phyloP scores from a whole-genome alignment of 306 rosid genomes.

The Vigna mungo region DNA sequence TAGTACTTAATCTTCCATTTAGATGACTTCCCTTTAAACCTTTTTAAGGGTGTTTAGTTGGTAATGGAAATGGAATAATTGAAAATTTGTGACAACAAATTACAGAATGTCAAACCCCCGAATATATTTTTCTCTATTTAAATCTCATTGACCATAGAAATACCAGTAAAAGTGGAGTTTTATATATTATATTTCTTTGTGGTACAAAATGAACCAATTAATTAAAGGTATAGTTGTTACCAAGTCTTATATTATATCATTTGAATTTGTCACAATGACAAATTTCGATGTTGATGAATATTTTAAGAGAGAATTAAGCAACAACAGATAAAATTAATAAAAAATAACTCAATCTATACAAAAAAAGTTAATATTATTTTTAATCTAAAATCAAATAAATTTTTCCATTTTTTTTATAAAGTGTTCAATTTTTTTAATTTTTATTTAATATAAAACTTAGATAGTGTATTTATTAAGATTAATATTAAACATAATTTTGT shows the following conservation, averaged over 20 bases:
- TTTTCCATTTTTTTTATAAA: no score
- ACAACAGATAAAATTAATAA: no score
- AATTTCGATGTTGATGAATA: no score
- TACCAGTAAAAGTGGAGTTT: neutral
- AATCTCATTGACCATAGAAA: neutral
- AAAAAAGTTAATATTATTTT: no score
- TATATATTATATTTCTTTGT: neutral
- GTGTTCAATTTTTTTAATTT: no score
- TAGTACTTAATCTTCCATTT: neutral
- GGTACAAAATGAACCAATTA: constrained; percentile 16
- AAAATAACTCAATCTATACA: no score
- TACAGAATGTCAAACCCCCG: constrained; percentile 46
- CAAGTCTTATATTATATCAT: neutral
- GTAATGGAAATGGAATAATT: neutral
- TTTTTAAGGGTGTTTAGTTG: neutral
- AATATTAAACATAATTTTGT: no score
- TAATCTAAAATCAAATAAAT: no score
- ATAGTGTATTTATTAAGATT: no score
- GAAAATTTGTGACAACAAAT: neutral
- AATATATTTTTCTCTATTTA: neutral
- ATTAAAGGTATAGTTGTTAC: neutral
- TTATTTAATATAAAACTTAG: no score
- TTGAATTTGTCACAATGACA: no score
- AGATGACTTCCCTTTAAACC: neutral
- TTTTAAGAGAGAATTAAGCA: no score